Conservation (phyloP, 306 rosid genomes). For the Trichosanthes truncata region DNA sequence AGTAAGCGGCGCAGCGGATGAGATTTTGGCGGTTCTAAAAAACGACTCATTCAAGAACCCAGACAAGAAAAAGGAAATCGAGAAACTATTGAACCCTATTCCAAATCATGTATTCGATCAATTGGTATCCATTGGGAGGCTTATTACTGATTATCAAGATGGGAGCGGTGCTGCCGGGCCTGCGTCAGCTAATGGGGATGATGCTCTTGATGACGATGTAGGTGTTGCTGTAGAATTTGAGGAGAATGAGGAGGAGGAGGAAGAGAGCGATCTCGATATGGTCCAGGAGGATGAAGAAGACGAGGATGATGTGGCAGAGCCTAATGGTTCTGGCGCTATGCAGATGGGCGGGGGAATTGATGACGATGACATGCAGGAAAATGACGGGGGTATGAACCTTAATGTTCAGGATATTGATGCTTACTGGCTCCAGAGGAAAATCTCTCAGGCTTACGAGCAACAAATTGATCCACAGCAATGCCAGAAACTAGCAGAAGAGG, state of each 20-base stretch:
- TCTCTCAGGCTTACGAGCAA: conserved; percentile 78
- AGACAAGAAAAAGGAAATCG: conserved; percentile 84
- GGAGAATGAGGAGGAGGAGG: conserved; percentile 88
- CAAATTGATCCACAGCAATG: conserved; percentile 86
- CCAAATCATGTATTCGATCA: conserved; percentile 42
- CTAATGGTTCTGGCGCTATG: conserved; percentile 56
- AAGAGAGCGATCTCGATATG: conserved; percentile 90
- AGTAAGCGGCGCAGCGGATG: conserved; percentile 79
- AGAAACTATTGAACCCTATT: conserved; percentile 61
- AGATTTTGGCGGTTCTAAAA: conserved; percentile 65
- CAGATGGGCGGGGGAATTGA: conserved; percentile 92
- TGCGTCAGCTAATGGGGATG: conserved; percentile 41
- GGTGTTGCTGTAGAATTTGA: conserved; percentile 96
- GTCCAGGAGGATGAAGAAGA: conserved; percentile 91
- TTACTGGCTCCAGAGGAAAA: conserved; percentile 96
- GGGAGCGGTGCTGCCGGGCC: conserved; percentile 43
- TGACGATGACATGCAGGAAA: conserved; percentile 79
- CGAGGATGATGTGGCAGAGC: conserved; percentile 61
- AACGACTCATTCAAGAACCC: conserved; percentile 48
- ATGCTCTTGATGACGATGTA: conserved; percentile 71
- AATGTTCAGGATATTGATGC: conserved; percentile 97
- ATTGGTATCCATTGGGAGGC: conserved; percentile 66
- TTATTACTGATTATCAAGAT: conserved; percentile 78
- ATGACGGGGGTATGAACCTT: conserved; percentile 67
- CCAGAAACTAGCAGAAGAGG: conserved; percentile 84